Evolutionary conservation across 148 eudicot genomes (phyloP), one percentile per base, ranked within the genome.

Genomic region (Vaccinium myrtillus): DNA sequence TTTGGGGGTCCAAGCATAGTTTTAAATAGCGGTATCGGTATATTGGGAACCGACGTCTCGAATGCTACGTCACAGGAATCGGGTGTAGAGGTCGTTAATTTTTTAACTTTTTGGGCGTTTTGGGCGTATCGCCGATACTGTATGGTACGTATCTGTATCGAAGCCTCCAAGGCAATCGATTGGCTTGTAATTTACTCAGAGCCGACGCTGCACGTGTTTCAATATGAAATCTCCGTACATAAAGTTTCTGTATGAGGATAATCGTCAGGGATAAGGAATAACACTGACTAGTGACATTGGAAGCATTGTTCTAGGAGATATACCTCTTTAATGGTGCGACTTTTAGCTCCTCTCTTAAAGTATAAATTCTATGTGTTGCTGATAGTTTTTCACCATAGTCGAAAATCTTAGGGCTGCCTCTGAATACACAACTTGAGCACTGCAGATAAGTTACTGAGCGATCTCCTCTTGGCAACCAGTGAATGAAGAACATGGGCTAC

Each of bases 391-490:
- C 5, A 65, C 10, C 6, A 46, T 54, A 46, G 13, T 43, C 46
- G 6, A 43, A 43, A 43, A 43, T 43, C 46, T 43, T 43, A 0
- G 46, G 46, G 46, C 46, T 43, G 46, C 5, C 46, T 43, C 46
- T 43, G 46, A 43, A 43, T 5, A 43, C 0, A 43, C 0, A 13
- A 81, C n/a, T 46, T 46, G n/a, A 48, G 14, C 75, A 63, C 55
- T 81, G 83, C 83, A 63, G n/a, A 15, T 81, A 75, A 81, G 19
- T 81, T 81, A 48, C 10, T 12, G 55, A 81, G 55, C 19, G 18
- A 63, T 81, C 75, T 48, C 73, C 83, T 81, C 71, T 80, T 63
- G 83, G 83, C 83, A 63, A 63, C 1, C 32, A 12, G 53, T 36
- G 21, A 55, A 8, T 36, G 11, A 25, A 39, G 15, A 79, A 27